Base-by-base conservation (phyloP, 139 green algal genomes). In the Astrephomene gubernaculifera region DNA sequence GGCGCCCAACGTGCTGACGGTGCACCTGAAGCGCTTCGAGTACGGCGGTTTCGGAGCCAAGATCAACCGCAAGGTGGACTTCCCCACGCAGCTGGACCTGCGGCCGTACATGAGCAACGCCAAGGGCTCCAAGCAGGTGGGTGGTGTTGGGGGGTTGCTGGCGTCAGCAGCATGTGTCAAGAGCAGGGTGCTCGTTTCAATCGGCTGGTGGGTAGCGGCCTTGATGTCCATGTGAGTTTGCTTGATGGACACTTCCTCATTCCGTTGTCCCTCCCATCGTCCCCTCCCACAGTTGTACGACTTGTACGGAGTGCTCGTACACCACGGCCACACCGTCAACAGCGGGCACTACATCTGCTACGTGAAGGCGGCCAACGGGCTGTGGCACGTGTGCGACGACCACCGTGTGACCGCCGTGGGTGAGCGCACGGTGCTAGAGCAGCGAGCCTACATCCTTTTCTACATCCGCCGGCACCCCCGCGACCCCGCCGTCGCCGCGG, bases 391-490 rank as follows among this genome's bases (percentile, higher is more conserved):
- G 38, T 95, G 94, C 57, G 96, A 99, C 83, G 97, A 99, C 89
- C 89, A 90, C 29, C 52, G 82, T 10, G 94, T 96, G 7, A 79
- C 52, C 24, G 69, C 84, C 39, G 89, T 93, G 52, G 6, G 86
- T 35, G 79, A 86, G 64, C 14, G 7, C 6, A 61, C 43, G 0
- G 97, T 98, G 33, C 90, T 99, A 69, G 82, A 86, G 0, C 96
- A 99, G 89, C 89, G 95, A 35, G 96, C 97, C 6, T 99, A 99
- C 94, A 97, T 99, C 29, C 92, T 99, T 38, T 99, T 99, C 90
- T 99, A 99, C 91, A 89, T 96, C 27, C 86, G 87, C 4, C 81
- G 85, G 12, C 52, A 86, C 12, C 81, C 83, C 19, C 70, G 86
- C 27, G 45, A 35, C 39, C 31, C 25, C 1, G 76, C 81, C 10